Percentiles rank a stretch among this genome's conserved stretches.
Evolutionary conservation across 306 rosid species (phyloP).

Genomic region (Pyrus bretschneideri): DNA sequence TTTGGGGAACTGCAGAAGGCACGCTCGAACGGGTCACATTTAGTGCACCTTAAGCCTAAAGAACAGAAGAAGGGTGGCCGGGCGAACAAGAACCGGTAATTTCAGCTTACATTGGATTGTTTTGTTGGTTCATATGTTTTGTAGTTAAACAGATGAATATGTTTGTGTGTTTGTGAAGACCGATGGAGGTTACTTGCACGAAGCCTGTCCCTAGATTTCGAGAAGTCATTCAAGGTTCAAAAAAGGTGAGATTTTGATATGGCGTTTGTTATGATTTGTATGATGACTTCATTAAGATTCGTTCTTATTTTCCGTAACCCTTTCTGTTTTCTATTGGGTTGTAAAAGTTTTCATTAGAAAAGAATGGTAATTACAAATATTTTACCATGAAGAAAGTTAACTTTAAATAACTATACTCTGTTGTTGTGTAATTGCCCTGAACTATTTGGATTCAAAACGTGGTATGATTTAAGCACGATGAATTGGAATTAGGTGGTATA

Average conservation of each 20-base stretch:
- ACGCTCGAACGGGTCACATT: slow-evolving; percentile 60
- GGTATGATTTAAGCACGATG: neutral
- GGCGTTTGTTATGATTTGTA: neutral
- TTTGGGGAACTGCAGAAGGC: slow-evolving; percentile 84
- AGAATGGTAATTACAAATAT: neutral
- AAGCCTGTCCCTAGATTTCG: slow-evolving; percentile 34
- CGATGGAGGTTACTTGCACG: slow-evolving; percentile 78
- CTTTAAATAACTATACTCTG: neutral
- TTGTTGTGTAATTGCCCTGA: neutral
- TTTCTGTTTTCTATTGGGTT: neutral
- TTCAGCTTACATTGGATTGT: neutral
- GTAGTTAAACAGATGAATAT: slow-evolving; percentile 6
- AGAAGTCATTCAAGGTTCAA: slow-evolving; percentile 74
- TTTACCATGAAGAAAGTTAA: neutral
- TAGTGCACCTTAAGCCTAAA: slow-evolving; percentile 26
- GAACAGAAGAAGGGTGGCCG: slow-evolving; percentile 48
- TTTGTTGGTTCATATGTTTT: neutral
- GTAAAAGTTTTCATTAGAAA: neutral
- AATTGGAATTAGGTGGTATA: neutral
- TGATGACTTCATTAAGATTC: neutral
- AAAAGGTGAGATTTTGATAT: slow-evolving; percentile 41
- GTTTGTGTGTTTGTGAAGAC: slow-evolving; percentile 40
- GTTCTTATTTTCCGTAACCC: no score
- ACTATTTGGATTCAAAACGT: neutral
- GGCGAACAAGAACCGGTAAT: slow-evolving; percentile 78